Conservation (phyloP, 768 basidiomycete genomes). For the Boletus rubroflammeus region DNA sequence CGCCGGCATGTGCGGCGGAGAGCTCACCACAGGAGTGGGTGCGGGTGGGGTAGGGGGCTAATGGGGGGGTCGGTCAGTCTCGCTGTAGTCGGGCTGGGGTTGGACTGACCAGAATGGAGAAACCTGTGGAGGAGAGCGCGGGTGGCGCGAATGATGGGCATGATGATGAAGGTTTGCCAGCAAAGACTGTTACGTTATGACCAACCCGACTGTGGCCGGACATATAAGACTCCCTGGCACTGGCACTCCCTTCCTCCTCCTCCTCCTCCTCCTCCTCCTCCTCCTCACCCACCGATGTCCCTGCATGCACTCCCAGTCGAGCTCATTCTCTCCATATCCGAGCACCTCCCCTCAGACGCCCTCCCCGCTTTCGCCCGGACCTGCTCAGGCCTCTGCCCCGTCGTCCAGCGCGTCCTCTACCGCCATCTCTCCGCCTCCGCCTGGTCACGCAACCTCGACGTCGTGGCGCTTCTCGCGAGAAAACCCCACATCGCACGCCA, state of each 20-base stretch:
- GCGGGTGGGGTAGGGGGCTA: constrained; percentile 53
- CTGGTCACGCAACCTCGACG: constrained; percentile 41
- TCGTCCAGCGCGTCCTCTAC: constrained; percentile 64
- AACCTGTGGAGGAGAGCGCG: neutral
- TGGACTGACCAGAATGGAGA: neutral
- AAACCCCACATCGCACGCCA: constrained; percentile 54
- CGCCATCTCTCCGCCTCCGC: constrained; percentile 49
- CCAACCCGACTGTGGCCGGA: neutral
- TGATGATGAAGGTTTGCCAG: constrained; percentile 7
- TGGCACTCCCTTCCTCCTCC: too few relatives aligned
- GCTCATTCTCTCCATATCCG: constrained; percentile 54
- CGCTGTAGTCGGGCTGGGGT: neutral
- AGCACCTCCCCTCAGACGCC: constrained; percentile 29
- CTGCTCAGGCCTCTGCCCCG: constrained; percentile 37
- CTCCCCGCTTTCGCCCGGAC: constrained; percentile 51
- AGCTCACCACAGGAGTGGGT: constrained; percentile 68
- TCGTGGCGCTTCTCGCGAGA: constrained; percentile 54
- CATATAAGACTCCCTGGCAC: neutral
- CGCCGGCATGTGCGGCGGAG: constrained; percentile 47
- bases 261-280: neutral
- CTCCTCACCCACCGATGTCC: constrained; percentile 33
- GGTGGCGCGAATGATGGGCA: neutral
- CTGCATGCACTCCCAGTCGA: constrained; percentile 54
- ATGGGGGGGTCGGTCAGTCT: neutral
- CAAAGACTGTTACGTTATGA: constrained; percentile 16